phyloP scores from a whole-genome alignment of 805 yeast species.

The Diddensiella transvaalensis region DNA sequence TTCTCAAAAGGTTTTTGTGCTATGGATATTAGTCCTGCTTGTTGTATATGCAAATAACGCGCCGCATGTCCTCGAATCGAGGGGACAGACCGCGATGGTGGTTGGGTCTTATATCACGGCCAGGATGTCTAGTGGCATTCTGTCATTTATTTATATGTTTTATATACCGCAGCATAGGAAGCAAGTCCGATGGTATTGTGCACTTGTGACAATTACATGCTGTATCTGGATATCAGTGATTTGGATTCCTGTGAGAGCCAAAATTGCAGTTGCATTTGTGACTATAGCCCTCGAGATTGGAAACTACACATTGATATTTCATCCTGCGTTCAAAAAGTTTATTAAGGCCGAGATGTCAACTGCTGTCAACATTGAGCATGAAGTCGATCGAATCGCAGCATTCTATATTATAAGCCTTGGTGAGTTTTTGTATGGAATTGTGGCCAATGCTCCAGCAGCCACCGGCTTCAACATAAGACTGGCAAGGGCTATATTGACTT shows the following conservation, averaged over 20 bases:
- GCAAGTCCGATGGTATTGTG: conserved; percentile 45
- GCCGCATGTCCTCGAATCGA: conserved; percentile 36
- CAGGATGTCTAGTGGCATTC: conserved; percentile 38
- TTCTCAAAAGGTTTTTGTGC: conserved; percentile 47
- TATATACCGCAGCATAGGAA: conserved; percentile 43
- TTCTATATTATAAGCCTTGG: conserved; percentile 65
- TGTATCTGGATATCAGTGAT: conserved; percentile 52
- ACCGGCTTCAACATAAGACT: conserved; percentile 43
- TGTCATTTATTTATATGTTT: conserved; percentile 40
- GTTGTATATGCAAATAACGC: conserved; percentile 52
- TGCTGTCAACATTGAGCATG: conserved; percentile 64
- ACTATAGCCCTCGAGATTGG: conserved; percentile 42
- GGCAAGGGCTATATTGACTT: conserved; percentile 47
- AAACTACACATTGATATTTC: conserved; percentile 38
- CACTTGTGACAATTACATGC: conserved; percentile 35
- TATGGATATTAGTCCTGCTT: conserved; percentile 51
- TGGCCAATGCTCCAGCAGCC: conserved; percentile 47
- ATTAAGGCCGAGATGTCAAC: conserved; percentile 48
- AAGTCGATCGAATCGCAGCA: conserved; percentile 56
- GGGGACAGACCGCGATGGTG: conserved; percentile 39
- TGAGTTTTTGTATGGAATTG: conserved; percentile 54
- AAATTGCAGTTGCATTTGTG: conserved; percentile 44
- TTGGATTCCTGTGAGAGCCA: conserved; percentile 44
- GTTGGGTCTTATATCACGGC: conserved; percentile 49
- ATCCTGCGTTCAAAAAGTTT: conserved; percentile 45